A percentile compares a stretch with the other conserved stretches of the same genome.
phyloP scores from a whole-genome alignment of 192 early-diverging fungal species.

The Backusella tarrabulga region DNA sequence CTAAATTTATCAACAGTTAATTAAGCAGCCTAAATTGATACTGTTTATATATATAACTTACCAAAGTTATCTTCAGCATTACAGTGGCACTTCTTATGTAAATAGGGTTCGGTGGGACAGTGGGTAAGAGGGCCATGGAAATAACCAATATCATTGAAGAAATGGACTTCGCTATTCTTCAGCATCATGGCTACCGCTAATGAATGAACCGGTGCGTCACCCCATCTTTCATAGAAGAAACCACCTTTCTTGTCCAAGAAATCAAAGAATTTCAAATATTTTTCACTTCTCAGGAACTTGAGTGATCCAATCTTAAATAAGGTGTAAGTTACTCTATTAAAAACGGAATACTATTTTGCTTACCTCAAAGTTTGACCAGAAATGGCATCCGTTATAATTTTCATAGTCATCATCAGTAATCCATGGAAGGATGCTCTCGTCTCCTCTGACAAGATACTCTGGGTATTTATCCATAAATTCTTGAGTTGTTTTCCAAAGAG shows the following conservation, averaged over 20 bases:
- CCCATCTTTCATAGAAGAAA: constrained; percentile 78
- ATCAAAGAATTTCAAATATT: constrained; percentile 58
- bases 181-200: constrained; percentile 31
- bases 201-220: constrained; percentile 36
- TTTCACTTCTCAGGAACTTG: constrained; percentile 49
- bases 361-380: constrained; percentile 76
- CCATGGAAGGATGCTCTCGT: constrained; percentile 39
- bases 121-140: constrained; percentile 26
- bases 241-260: constrained; percentile 57
- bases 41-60: constrained; percentile 1
- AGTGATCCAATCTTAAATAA: constrained; percentile 53
- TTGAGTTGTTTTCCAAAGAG: constrained; percentile 58
- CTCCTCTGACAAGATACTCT: constrained; percentile 29
- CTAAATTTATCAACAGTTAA: not conserved
- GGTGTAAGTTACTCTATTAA: constrained; percentile 11
- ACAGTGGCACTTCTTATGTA: constrained; percentile 21
- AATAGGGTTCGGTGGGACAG: constrained; percentile 21
- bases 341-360: constrained; percentile 54
- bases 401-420: constrained; percentile 47
- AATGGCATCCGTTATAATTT: constrained; percentile 70
- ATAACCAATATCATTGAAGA: constrained; percentile 39
- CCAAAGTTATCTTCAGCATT: constrained; percentile 27
- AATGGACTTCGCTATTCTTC: constrained; percentile 23
- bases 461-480: constrained; percentile 51
- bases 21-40: not conserved